These are phyloP conservation scores for Dryas drummondii DNA, from an alignment of 306 rosid species.

Conservation along the genomic window DNA sequence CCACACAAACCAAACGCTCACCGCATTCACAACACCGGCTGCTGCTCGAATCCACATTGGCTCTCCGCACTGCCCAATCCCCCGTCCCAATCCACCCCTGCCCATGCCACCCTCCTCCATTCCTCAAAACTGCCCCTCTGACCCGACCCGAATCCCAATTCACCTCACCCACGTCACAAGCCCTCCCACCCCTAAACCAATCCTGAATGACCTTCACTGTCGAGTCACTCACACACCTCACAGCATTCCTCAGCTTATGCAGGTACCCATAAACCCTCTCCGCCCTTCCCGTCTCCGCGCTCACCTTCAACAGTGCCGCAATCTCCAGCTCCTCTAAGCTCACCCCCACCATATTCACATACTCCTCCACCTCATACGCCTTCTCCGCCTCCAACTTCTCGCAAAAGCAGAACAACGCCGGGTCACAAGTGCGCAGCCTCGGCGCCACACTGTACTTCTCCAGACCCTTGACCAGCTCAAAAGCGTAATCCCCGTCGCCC, in stretches of 20 bases:
- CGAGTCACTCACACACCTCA: conserved; percentile 54
- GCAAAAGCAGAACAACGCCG: conserved; percentile 66
- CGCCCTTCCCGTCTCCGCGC: conserved; percentile 46
- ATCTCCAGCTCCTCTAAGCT: conserved; percentile 65
- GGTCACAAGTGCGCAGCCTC: conserved; percentile 68
- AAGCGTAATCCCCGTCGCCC: conserved; percentile 60
- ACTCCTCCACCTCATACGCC: conserved; percentile 76
- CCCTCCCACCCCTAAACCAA: conserved; percentile 63
- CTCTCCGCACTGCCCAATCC: conserved; percentile 56
- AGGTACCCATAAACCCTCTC: conserved; percentile 71
- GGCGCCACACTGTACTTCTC: conserved; percentile 43
- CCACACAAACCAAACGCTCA: conserved; percentile 67
- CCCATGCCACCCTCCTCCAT: conserved; percentile 98
- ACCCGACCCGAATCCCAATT: conserved; percentile 39
- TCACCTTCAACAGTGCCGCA: conserved; percentile 64
- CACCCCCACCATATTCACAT: conserved; percentile 51
- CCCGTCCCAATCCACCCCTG: conserved; percentile 89
- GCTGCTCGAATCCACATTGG: conserved; percentile 41
- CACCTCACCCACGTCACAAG: conserved; percentile 45
- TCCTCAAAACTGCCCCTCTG: conserved; percentile 47
- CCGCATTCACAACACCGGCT: conserved; percentile 59
- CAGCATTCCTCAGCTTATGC: conserved; percentile 64
- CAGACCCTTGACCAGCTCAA: conserved; percentile 55
- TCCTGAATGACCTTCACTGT: conserved; percentile 58
- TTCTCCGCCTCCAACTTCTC: conserved; percentile 57